A percentile compares a stretch with the other conserved stretches of the same genome.
Evolutionary conservation across 2,329 filamentous ascomycete species (phyloP).

Genomic region (Hymenoscyphus salicellus): DNA sequence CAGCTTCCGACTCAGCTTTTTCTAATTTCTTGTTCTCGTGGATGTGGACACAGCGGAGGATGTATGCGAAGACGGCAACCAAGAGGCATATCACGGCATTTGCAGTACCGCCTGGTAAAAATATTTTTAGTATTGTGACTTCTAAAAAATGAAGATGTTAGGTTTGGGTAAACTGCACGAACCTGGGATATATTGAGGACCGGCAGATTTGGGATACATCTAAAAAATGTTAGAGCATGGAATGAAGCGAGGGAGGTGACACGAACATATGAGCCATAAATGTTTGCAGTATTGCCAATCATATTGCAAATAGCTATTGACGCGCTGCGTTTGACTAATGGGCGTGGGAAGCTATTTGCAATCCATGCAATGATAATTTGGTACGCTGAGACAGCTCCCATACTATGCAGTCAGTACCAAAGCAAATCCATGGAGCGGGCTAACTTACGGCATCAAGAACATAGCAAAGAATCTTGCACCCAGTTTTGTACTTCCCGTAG

Average conservation of each 20-base stretch:
- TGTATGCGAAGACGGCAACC: background rate
- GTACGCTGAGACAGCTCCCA: constrained; percentile 51
- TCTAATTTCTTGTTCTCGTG: constrained; percentile 3
- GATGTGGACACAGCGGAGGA: constrained; percentile 4
- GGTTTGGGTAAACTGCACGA: background rate
- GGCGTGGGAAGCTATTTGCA: constrained; percentile 21
- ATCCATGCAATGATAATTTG: constrained; percentile 38
- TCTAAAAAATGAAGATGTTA: too few species aligned
- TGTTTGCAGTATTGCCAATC: constrained; percentile 37
- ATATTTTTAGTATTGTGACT: background rate
- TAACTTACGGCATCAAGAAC: constrained; percentile 48
- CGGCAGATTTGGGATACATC: constrained; percentile 47
- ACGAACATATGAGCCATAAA: constrained; percentile 58
- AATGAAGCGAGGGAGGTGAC: background rate
- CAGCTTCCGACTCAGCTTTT: constrained; percentile 1
- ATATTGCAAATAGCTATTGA: constrained; percentile 27
- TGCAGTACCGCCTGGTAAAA: background rate
- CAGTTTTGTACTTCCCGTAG: constrained; percentile 48
- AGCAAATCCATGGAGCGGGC: constrained; percentile 30
- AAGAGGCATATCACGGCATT: constrained; percentile 4
- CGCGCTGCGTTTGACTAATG: constrained; percentile 23
- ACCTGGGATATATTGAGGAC: constrained; percentile 23
- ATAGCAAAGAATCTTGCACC: constrained; percentile 59
- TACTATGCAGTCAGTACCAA: constrained; percentile 19
- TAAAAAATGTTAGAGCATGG: background rate